A percentile compares a stretch with the other conserved stretches of the same genome.
These are phyloP conservation scores for Umbelopsis isabellina DNA, from an alignment of 192 early-diverging fungal species.

Conservation along the genomic window DNA sequence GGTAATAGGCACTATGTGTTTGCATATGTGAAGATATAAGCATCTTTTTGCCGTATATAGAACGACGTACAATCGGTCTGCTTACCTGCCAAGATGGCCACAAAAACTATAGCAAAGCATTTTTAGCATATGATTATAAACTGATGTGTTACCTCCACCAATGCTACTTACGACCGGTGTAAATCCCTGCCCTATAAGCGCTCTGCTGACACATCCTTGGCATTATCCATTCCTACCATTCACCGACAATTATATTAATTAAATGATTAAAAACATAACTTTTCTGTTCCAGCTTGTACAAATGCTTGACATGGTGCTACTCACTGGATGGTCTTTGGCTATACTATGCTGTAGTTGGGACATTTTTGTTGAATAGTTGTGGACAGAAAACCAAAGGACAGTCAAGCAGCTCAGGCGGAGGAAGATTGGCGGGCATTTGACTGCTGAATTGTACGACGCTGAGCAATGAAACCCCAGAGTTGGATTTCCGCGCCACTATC, in stretches of 20 bases:
- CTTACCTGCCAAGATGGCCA: not conserved
- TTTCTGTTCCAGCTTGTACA: not conserved
- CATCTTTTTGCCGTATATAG: not conserved
- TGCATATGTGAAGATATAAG: not conserved
- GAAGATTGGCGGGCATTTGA: too few species aligned
- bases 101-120: not conserved
- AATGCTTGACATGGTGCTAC: not conserved
- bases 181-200: not conserved
- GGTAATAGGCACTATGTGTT: not conserved
- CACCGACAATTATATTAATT: not conserved
- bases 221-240: slow-evolving; percentile 2
- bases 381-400: too few species aligned
- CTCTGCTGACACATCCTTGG: slow-evolving; percentile 2
- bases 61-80: too few species aligned
- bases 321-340: slow-evolving; percentile 7
- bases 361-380: not conserved
- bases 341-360: slow-evolving; percentile 13
- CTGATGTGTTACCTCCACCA: not conserved
- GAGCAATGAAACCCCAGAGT: too few species aligned
- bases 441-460: too few species aligned
- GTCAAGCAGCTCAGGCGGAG: too few species aligned
- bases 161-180: not conserved
- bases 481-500: too few species aligned
- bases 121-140: not conserved
- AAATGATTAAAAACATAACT: not conserved